These are phyloP conservation scores for Fagus crenata DNA, from an alignment of 306 rosid species.

Conservation along the genomic window DNA sequence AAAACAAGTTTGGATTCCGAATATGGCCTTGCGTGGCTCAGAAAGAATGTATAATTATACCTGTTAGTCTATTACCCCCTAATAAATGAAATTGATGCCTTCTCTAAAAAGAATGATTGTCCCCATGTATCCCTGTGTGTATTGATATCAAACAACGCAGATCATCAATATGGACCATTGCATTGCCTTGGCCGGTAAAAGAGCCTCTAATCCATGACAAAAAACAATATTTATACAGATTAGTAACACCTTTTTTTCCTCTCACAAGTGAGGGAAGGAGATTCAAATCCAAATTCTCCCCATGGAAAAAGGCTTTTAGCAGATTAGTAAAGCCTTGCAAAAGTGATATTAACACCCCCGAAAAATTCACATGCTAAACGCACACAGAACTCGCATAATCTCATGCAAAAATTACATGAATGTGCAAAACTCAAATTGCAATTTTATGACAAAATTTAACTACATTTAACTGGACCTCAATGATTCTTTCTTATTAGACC, in stretches of 20 bases:
- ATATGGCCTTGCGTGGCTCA: not conserved
- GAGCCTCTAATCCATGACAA: too few relatives aligned
- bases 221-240: too few relatives aligned
- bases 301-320: not conserved
- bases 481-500: constrained; percentile 49
- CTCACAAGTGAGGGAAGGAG: too few relatives aligned
- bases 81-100: not conserved
- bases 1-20: not conserved
- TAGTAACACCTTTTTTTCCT: too few relatives aligned
- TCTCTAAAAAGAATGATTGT: not conserved
- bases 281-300: too few relatives aligned
- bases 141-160: too few relatives aligned
- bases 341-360: not conserved
- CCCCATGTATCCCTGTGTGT: not conserved
- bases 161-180: too few relatives aligned
- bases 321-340: not conserved
- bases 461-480: constrained; percentile 35
- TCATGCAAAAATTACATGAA: not conserved
- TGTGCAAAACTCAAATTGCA: not conserved
- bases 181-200: too few relatives aligned
- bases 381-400: too few relatives aligned
- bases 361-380: not conserved
- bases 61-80: not conserved
- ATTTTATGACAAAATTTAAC: not conserved
- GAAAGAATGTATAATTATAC: not conserved